Percentiles rank a stretch among this genome's conserved stretches.
These are phyloP conservation scores for Macroventuria anomochaeta DNA, from an alignment of 2,329 filamentous ascomycete genomes.

Conservation along the genomic window DNA sequence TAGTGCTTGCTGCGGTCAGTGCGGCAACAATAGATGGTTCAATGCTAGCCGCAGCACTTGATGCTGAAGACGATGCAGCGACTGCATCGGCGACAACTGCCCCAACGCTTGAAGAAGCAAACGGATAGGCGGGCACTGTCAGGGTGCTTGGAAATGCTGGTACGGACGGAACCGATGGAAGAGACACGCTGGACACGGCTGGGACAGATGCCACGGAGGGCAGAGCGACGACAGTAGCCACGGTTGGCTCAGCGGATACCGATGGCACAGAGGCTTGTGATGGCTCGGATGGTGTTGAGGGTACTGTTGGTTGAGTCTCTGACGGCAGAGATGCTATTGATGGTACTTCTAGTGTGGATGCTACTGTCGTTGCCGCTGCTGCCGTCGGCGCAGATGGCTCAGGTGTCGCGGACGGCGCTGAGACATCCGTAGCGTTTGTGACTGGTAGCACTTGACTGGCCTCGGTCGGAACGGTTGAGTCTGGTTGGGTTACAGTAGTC, in stretches of 20 bases:
- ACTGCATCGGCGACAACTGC: conserved; percentile 14
- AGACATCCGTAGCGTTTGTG: background rate
- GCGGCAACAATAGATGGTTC: conserved; percentile 8
- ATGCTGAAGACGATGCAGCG: conserved; percentile 16
- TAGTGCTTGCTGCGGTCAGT: background rate
- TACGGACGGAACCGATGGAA: conserved; percentile 41
- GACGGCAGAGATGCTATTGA: conserved; percentile 3
- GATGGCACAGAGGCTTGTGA: background rate
- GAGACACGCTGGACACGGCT: conserved; percentile 11
- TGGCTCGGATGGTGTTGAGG: background rate
- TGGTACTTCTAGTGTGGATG: conserved; percentile 2
- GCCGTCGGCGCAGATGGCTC: background rate
- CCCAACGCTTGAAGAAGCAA: conserved; percentile 30
- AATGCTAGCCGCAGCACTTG: conserved; percentile 12
- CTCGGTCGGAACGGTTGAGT: conserved; percentile 10
- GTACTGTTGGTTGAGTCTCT: background rate
- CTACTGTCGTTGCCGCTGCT: conserved; percentile 12
- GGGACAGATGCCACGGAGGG: conserved; percentile 25
- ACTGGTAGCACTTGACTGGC: background rate
- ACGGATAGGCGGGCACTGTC: conserved; percentile 45
- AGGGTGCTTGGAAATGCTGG: conserved; percentile 46
- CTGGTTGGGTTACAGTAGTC: conserved; percentile 31
- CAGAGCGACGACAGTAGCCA: background rate
- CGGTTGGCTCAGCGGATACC: background rate
- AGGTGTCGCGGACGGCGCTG: background rate